These are phyloP conservation scores for Botrytis deweyae DNA, from an alignment of 2,329 filamentous ascomycete genomes.

Conservation along the genomic window DNA sequence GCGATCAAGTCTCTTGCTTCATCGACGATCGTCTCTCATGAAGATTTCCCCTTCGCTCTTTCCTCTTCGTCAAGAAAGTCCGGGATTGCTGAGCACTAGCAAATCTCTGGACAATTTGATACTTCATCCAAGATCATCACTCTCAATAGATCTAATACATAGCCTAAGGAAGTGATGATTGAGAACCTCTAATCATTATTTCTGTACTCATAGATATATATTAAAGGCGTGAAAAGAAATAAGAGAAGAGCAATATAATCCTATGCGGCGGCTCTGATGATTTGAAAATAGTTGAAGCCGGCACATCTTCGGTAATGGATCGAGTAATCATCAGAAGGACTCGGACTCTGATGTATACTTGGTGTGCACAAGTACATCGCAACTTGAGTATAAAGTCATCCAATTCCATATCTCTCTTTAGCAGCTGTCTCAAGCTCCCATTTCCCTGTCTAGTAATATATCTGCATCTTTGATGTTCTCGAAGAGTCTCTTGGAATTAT, in stretches of 20 bases:
- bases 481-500: neutral
- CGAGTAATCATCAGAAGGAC: neutral
- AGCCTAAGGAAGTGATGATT: neutral
- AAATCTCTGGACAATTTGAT: neutral
- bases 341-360: conserved; percentile 2
- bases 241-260: neutral
- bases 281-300: neutral
- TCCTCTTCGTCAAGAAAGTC: neutral
- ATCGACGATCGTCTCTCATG: neutral
- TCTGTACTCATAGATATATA: neutral
- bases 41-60: neutral
- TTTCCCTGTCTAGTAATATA: neutral
- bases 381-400: neutral
- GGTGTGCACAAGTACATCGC: neutral
- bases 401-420: neutral
- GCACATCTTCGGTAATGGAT: neutral
- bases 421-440: neutral
- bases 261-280: neutral
- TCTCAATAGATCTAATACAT: neutral
- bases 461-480: neutral
- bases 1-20: neutral
- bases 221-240: neutral
- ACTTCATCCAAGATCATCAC: neutral
- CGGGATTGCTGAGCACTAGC: neutral
- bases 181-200: neutral